Conservation (phyloP, 495 filamentous ascomycete genomes). For the Aspergillus bridgeri region DNA sequence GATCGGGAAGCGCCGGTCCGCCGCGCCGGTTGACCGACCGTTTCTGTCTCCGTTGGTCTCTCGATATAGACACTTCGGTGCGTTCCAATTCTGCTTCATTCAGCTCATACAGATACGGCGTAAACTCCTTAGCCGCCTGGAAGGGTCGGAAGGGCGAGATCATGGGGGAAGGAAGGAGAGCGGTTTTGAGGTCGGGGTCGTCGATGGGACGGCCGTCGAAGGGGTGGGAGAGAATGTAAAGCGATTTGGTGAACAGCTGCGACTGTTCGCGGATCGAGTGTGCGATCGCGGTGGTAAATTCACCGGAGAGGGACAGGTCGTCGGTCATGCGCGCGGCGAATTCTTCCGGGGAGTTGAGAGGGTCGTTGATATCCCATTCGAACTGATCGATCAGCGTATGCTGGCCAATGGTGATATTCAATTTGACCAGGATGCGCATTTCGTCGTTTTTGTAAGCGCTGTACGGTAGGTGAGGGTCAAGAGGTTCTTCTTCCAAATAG, state of each 20-base stretch:
- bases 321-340: constrained; percentile 86
- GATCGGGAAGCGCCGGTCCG: constrained; percentile 89
- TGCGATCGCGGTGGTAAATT: constrained; percentile 96
- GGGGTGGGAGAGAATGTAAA: constrained; percentile 89
- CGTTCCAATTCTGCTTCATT: constrained; percentile 87
- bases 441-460: constrained; percentile 96
- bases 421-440: constrained; percentile 91
- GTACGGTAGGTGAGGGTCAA: constrained; percentile 89
- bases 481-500: constrained; percentile 81
- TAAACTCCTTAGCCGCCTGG: constrained; percentile 88
- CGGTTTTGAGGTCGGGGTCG: constrained; percentile 78
- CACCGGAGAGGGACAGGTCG: constrained; percentile 88
- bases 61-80: constrained; percentile 85
- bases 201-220: constrained; percentile 94
- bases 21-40: constrained; percentile 90
- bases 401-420: constrained; percentile 96
- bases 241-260: constrained; percentile 87
- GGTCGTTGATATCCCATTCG: constrained; percentile 98
- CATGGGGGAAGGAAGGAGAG: constrained; percentile 83
- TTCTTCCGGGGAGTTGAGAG: constrained; percentile 86
- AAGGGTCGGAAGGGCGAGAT: constrained; percentile 80
- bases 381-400: constrained; percentile 96
- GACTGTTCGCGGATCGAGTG: constrained; percentile 95
- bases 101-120: constrained; percentile 88
- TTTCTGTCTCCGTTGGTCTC: constrained; percentile 92